Evolutionary conservation across 495 filamentous ascomycete species (phyloP), one percentile per base, ranked within the genome.

Genomic region (Lasiosphaeria ovina): DNA sequence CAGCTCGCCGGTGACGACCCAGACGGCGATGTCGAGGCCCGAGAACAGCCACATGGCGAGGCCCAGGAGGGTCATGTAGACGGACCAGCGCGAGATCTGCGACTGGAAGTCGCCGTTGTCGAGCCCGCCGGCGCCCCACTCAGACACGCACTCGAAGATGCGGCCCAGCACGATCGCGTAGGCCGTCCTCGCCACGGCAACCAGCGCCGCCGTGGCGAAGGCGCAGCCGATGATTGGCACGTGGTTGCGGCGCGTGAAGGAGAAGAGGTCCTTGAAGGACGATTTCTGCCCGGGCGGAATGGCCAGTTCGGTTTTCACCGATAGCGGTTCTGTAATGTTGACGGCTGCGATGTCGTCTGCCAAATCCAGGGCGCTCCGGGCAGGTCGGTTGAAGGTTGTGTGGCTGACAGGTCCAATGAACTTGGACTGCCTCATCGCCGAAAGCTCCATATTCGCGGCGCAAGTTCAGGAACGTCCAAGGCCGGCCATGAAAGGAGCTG

Each of bases 1-100:
- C 8, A 92, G 68, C 72, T 97, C 93, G 33, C 92, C 89, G 66
- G 91, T 92, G 0, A 82, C 66, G 47, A 92, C 71, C 85, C 93
- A 97, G 4, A 79, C 61, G 11, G 80, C 77, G 63, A 88, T 86
- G 63, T 89, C 91, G 51, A 77, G 62, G 8, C 81, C 81, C 63
- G 87, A 85, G 44, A 88, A 69, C 4, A 93, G 31, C 84, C 89
- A 93, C 40, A 80, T 83, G 2, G 69, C 77, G 3, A 74, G 69
- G 7, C 88, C 92, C 0, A 97, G 64, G 1, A 73, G 78, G 9
- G 80, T 69, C 56, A 97, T 73, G 33, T 78, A 77, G 5, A 85
- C 59, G 53, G 81, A 85, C 71, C 85, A 87, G 16, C 65, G 78
- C 3, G 81, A 79, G 6, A 90, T 77, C 31, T 85, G 72, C 6